Evolutionary conservation across 805 yeast species (phyloP).

Genomic region (Candida piceae): DNA sequence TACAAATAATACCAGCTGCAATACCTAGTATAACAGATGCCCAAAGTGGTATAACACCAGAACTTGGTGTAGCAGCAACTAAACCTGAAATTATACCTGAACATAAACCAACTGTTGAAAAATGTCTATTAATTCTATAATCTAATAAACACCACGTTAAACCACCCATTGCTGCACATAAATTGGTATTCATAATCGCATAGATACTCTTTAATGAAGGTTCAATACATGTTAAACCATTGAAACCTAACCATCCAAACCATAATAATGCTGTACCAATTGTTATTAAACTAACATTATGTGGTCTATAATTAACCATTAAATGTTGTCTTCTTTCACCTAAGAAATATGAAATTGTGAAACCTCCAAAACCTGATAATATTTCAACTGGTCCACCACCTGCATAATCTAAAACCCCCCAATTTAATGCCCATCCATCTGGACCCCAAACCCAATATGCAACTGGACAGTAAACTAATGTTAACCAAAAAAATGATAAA

Average conservation of each 20-base stretch:
- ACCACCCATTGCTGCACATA: conserved; percentile 88
- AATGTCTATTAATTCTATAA: conserved; percentile 80
- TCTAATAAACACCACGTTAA: conserved; percentile 89
- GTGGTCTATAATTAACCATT: conserved; percentile 88
- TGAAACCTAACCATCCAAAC: conserved; percentile 96
- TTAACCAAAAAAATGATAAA: conserved; percentile 82
- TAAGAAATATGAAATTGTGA: conserved; percentile 74
- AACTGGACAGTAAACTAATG: conserved; percentile 90
- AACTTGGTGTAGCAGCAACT: conserved; percentile 95
- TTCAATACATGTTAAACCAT: conserved; percentile 81
- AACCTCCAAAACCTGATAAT: conserved; percentile 84
- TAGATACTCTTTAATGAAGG: conserved; percentile 82
- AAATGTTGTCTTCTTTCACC: conserved; percentile 75
- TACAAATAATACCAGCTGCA: conserved; percentile 77
- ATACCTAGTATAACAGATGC: conserved; percentile 84
- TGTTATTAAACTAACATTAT: conserved; percentile 86
- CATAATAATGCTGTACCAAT: conserved; percentile 83
- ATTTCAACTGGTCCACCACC: conserved; percentile 99
- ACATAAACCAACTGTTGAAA: conserved; percentile 93
- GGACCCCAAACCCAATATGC: conserved; percentile 94
- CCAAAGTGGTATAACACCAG: conserved; percentile 88
- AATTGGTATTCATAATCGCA: conserved; percentile 86
- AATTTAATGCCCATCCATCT: conserved; percentile 88
- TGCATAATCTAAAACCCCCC: conserved; percentile 94
- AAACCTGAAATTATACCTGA: conserved; percentile 94